A percentile compares a stretch with the other conserved stretches of the same genome.
phyloP scores from a whole-genome alignment of 441 rosid species.

The Pelargonium citronellum region DNA sequence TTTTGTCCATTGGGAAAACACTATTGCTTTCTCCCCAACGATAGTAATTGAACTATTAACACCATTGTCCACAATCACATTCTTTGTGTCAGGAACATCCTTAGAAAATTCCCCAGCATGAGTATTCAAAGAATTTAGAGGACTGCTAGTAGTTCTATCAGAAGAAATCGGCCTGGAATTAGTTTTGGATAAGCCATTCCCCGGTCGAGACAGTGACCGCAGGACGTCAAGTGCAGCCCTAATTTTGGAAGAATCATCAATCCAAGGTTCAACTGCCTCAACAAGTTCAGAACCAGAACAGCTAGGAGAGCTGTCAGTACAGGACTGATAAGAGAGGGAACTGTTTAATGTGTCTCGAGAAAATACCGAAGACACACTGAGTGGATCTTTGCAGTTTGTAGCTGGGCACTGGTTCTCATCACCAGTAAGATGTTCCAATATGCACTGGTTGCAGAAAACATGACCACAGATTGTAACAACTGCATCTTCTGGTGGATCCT shows the following conservation, averaged over 20 bases:
- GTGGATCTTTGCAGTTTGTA: constrained; percentile 50
- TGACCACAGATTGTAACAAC: constrained; percentile 73
- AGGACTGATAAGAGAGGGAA: constrained; percentile 36
- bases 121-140: constrained; percentile 26
- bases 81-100: constrained; percentile 19
- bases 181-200: constrained; percentile 23
- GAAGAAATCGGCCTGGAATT: constrained; percentile 21
- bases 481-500: constrained; percentile 97
- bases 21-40: constrained; percentile 69
- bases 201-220: constrained; percentile 45
- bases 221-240: constrained; percentile 77
- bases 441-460: constrained; percentile 87
- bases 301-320: constrained; percentile 24
- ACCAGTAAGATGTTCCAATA: constrained; percentile 59
- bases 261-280: constrained; percentile 26
- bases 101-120: constrained; percentile 18
- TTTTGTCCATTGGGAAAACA: constrained; percentile 90
- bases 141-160: constrained; percentile 20
- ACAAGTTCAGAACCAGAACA: constrained; percentile 36
- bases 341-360: constrained; percentile 42
- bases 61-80: constrained; percentile 18
- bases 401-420: constrained; percentile 64
- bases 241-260: constrained; percentile 64
- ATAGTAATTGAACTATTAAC: constrained; percentile 29
- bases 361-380: constrained; percentile 45